Evolutionary conservation across 305 asterid species (phyloP), one percentile per base, ranked within the genome.

Genomic region (Rubia peregrina): DNA sequence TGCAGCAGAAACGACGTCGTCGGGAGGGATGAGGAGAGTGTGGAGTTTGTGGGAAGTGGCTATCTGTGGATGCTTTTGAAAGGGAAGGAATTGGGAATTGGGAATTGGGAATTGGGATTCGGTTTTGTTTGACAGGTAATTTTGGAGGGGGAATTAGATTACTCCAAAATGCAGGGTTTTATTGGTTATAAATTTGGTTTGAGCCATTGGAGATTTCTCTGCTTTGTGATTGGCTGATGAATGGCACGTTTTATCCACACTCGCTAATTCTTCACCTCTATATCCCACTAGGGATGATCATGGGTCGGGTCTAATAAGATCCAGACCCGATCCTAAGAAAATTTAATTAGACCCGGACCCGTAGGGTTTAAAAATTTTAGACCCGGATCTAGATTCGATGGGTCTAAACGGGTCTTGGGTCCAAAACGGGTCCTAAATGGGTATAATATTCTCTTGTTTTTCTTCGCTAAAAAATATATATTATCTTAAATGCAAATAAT

Each of bases 161-260:
- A 9, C 33, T 0, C 8, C 46, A 26, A 1, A 6, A 22, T 9
- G 26, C 33, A 57, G 19, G 7, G 22, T 57, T 26, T 9, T 36
- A 17, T 19, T 66, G 17, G n/a, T 53, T 12, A 6, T 56, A 17
- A 16, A 55, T 55, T 12, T 14, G 68, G 68, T 38, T 59, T 17
- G 13, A 53, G 51, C 10, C 71, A 73, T 4, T 21, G 17, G 76
- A 80, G 96, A 93, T 93, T 78, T 85, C 88, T 85, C 12, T 80
- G 81, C 30, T 16, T 68, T 82, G 16, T 87, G 87, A 93, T 90
- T 93, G 97, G 97, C 61, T 38, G 61, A 61, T 69, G 61, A 43
- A 42, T 72, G 73, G 73, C 90, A 76, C 89, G 95, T 84, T 90
- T 63, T 89, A 92, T 90, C 98, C 95, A 88, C 96, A 88, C 89